A percentile compares a stretch with the other conserved stretches of the same genome.
Conservation (phyloP, 2,329 filamentous ascomycete genomes). For the Penicillium griseofulvum region DNA sequence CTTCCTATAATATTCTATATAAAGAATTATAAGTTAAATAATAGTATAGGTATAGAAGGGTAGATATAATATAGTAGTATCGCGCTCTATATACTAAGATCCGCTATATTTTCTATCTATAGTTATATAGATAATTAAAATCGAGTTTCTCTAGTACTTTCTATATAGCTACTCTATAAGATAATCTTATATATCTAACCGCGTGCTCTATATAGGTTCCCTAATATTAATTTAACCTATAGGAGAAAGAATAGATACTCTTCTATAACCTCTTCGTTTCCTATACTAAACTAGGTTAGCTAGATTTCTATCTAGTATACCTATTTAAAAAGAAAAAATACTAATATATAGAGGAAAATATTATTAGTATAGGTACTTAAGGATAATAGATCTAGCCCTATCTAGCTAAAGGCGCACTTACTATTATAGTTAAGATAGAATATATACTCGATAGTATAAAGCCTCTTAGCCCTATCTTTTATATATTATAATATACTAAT, state of each 20-base stretch:
- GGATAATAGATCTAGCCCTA: neutral
- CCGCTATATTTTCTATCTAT: too few relatives aligned
- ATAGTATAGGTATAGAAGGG: too few relatives aligned
- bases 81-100: too few relatives aligned
- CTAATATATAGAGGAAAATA: neutral
- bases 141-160: too few relatives aligned
- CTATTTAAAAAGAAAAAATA: neutral
- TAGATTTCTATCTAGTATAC: neutral
- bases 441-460: too few relatives aligned
- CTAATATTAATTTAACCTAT: neutral
- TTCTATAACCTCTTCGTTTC: neutral
- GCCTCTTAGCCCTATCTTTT: too few relatives aligned
- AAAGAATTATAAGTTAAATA: too few relatives aligned
- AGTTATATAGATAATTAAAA: too few relatives aligned
- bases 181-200: neutral
- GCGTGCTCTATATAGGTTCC: neutral
- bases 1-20: too few relatives aligned
- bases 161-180: too few relatives aligned
- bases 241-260: constrained; percentile 2
- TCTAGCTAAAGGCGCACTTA: neutral
- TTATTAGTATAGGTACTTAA: neutral
- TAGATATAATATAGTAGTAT: too few relatives aligned
- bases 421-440: neutral
- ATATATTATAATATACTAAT: too few relatives aligned
- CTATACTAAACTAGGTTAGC: neutral